A percentile compares a stretch with the other conserved stretches of the same genome.
These are phyloP conservation scores for Avena atlantica DNA, from an alignment of 176 grass and related monocot species.

Conservation along the genomic window DNA sequence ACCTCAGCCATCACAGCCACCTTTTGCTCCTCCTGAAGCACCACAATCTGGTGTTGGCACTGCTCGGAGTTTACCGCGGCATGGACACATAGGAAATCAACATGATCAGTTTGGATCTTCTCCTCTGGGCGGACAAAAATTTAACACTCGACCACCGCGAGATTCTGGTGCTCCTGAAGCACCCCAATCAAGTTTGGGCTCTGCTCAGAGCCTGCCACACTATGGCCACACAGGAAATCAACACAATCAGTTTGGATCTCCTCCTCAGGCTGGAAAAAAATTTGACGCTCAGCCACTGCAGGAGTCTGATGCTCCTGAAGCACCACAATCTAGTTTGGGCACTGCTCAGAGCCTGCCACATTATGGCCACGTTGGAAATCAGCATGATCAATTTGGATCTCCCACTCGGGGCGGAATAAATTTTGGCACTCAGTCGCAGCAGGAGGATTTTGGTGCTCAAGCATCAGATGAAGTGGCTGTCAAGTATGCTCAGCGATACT, in stretches of 20 bases:
- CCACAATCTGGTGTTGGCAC: not conserved
- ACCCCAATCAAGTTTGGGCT: slow-evolving; percentile 1
- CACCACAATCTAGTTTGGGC: slow-evolving; percentile 29
- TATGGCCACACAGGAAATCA: slow-evolving; percentile 23
- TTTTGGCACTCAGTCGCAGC: slow-evolving; percentile 25
- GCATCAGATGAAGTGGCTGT: not conserved
- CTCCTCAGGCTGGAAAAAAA: not conserved
- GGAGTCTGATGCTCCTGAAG: slow-evolving; percentile 41
- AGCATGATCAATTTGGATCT: slow-evolving; percentile 28
- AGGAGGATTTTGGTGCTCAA: slow-evolving; percentile 39
- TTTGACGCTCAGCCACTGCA: not conserved
- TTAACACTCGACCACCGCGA: slow-evolving; percentile 17
- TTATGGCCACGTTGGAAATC: slow-evolving; percentile 18
- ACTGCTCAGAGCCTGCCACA: not conserved
- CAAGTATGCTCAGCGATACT: slow-evolving; percentile 9
- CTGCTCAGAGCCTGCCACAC: not conserved
- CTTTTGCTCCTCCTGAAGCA: slow-evolving; percentile 31
- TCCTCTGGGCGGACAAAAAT: not conserved
- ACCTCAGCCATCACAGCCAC: slow-evolving; percentile 22
- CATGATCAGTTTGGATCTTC: slow-evolving; percentile 21
- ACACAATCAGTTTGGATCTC: slow-evolving; percentile 19
- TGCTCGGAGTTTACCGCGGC: not conserved
- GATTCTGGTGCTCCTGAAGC: slow-evolving; percentile 24
- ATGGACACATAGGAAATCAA: slow-evolving; percentile 16
- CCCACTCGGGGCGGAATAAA: not conserved